Percentiles rank a stretch among this genome's conserved stretches.
phyloP scores from a whole-genome alignment of 345 rosid genomes.

The Populus euphratica region DNA sequence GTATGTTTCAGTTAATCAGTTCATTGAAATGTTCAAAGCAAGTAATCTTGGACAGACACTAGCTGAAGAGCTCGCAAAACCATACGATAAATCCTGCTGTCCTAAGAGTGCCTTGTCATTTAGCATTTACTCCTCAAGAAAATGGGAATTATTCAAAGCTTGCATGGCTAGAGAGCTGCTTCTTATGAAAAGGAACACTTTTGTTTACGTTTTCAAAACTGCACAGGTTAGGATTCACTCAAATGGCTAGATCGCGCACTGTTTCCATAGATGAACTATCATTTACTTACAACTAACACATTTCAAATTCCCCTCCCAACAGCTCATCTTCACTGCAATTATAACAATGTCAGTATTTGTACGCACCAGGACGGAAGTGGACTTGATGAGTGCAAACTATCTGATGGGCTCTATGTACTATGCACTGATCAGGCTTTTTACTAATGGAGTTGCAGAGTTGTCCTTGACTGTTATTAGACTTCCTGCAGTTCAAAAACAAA shows the following conservation, averaged over 20 bases:
- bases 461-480: constrained; percentile 39
- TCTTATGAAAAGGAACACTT: constrained; percentile 43
- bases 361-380: constrained; percentile 24
- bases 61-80: constrained; percentile 27
- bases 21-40: constrained; percentile 27
- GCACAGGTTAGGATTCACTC: constrained; percentile 14
- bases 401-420: constrained; percentile 39
- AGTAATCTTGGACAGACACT: constrained; percentile 27
- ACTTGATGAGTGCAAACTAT: constrained; percentile 32
- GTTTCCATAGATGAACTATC: no score
- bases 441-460: constrained; percentile 50
- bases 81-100: constrained; percentile 24
- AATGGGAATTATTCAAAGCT: constrained; percentile 40
- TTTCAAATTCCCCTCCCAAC: no score
- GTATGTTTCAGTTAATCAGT: constrained; percentile 35
- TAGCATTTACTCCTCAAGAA: constrained; percentile 31
- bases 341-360: constrained; percentile 39
- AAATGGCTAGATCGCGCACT: no score
- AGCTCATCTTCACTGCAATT: constrained; percentile 18
- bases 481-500: constrained; percentile 45
- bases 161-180: constrained; percentile 48
- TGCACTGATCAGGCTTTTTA: constrained; percentile 26
- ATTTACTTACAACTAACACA: no score
- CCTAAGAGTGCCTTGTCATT: constrained; percentile 27
- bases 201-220: constrained; percentile 41